phyloP scores from a whole-genome alignment of 2,329 filamentous ascomycete genomes.

The Westerdykella sp. region DNA sequence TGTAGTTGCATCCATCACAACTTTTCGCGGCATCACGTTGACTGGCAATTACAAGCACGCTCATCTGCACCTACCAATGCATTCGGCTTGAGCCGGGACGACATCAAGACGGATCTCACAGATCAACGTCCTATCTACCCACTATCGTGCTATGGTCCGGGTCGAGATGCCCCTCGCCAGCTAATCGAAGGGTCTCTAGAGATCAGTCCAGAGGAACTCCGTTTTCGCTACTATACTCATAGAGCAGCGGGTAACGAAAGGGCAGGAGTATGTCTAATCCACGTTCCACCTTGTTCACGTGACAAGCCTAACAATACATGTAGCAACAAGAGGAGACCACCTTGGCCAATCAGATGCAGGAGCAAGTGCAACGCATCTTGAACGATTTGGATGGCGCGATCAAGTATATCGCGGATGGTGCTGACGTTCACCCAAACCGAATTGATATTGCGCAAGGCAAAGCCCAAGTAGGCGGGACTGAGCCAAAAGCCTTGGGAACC shows the following conservation, averaged over 20 bases:
- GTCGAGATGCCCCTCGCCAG: slow-evolving; percentile 68
- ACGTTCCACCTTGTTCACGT: neutral
- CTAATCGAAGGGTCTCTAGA: slow-evolving; percentile 79
- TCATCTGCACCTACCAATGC: slow-evolving; percentile 9
- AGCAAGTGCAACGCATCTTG: slow-evolving; percentile 66
- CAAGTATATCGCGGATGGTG: slow-evolving; percentile 33
- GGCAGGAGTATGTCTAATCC: slow-evolving; percentile 40
- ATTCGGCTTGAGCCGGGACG: slow-evolving; percentile 24
- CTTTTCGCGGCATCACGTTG: neutral
- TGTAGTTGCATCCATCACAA: slow-evolving; percentile 10
- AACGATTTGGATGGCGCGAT: slow-evolving; percentile 63
- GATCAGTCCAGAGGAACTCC: slow-evolving; percentile 82
- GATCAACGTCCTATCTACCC: slow-evolving; percentile 75
- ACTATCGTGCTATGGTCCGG: slow-evolving; percentile 78
- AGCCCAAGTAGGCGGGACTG: slow-evolving; percentile 11
- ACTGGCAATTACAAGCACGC: neutral
- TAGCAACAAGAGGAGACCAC: slow-evolving; percentile 56
- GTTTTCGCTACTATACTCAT: slow-evolving; percentile 63
- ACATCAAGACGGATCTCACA: slow-evolving; percentile 53
- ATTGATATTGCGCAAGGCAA: slow-evolving; percentile 26
- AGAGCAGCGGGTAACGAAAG: slow-evolving; percentile 55
- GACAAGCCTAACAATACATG: slow-evolving; percentile 9
- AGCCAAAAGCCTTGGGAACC: slow-evolving; percentile 9
- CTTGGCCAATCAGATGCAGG: slow-evolving; percentile 56
- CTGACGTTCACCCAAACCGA: slow-evolving; percentile 30